Base-by-base conservation (phyloP, 2,329 filamentous ascomycete species). In the Aspergillus chevalieri region DNA sequence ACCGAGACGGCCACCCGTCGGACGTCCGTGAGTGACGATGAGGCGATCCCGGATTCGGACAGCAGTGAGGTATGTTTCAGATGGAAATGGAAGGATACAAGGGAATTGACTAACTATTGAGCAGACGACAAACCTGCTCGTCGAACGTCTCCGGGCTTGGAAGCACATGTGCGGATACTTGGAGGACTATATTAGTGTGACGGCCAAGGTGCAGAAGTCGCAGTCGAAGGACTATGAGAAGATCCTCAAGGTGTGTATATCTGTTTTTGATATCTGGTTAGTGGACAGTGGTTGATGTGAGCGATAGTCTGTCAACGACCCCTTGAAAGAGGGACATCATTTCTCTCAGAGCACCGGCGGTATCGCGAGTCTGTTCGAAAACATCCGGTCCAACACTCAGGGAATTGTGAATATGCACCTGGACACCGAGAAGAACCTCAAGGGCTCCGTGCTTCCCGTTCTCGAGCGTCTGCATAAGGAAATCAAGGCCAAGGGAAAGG, bases 161-260 rank as follows among this genome's bases (percentile, higher is more conserved):
- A 97, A 96, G 70, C 92, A 97, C 69, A 89, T 91, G 53, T 88
- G 90, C 54, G 88, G 79, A 49, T 92, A 95, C 65, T 79, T 98
- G 44, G 90, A 97, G 71, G 89, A 95, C 46, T 98, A 96, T 68
- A 79, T 97, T 62, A 76, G 75, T 26, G 84, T 87, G 6, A 88
- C 90, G 3, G 90, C 95, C 70, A 96, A 92, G 78, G 78, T 89
- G 51, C 86, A 96, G 65, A 86, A 84, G 65, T 79, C 82, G 9
- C 86, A 95, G 60, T 84, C 89, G 48, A 97, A 95, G 75, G 92
- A 97, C 70, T 95, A 95, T 64, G 91, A 97, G 75, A 92, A 88
- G 72, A 85, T 93, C 8, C 74, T 97, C 63, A 98, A 97, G 84
- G 85, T 84, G 48, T 22, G 65, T 55, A 8, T 17, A 10, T 9